phyloP scores from a whole-genome alignment of 1,284 basidiomycete genomes.

The Apiotrichum laibachii region DNA sequence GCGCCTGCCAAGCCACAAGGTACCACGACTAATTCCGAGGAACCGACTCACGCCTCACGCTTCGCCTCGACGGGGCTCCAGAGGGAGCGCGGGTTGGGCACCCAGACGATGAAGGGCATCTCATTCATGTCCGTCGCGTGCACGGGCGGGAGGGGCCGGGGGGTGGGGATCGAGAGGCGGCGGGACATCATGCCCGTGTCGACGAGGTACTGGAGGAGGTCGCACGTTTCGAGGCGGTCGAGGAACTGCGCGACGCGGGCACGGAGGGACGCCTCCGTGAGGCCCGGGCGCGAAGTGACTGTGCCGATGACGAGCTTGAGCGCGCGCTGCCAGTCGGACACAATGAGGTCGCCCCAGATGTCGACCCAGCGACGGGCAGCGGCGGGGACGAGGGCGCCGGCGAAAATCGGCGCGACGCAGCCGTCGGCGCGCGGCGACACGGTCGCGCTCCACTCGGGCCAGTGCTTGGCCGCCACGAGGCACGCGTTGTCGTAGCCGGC shows the following conservation, averaged over 20 bases:
- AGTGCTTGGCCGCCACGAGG: conserved; percentile 57
- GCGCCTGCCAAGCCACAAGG: no score
- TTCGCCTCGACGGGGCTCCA: conserved; percentile 8
- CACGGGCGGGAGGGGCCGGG: conserved; percentile 28
- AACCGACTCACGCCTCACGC: background rate
- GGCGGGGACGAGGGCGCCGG: conserved; percentile 1
- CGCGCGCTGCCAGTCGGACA: conserved; percentile 66
- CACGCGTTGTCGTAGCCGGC: conserved; percentile 60
- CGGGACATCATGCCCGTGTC: conserved; percentile 19
- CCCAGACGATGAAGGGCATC: conserved; percentile 27
- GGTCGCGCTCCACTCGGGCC: conserved; percentile 60
- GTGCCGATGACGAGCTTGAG: conserved; percentile 64
- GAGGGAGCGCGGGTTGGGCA: conserved; percentile 3
- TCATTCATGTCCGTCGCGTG: conserved; percentile 35
- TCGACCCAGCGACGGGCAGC: conserved; percentile 60
- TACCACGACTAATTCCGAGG: no score
- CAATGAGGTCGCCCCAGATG: conserved; percentile 61
- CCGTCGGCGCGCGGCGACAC: background rate
- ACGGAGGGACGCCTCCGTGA: conserved; percentile 61
- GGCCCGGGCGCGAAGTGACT: conserved; percentile 66
- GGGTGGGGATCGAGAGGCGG: conserved; percentile 3
- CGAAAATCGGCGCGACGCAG: background rate
- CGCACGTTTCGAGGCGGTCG: conserved; percentile 70
- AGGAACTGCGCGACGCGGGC: conserved; percentile 66
- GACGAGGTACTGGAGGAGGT: conserved; percentile 61